Conservation (phyloP, 768 basidiomycete genomes). For the Lentinula sp. region DNA sequence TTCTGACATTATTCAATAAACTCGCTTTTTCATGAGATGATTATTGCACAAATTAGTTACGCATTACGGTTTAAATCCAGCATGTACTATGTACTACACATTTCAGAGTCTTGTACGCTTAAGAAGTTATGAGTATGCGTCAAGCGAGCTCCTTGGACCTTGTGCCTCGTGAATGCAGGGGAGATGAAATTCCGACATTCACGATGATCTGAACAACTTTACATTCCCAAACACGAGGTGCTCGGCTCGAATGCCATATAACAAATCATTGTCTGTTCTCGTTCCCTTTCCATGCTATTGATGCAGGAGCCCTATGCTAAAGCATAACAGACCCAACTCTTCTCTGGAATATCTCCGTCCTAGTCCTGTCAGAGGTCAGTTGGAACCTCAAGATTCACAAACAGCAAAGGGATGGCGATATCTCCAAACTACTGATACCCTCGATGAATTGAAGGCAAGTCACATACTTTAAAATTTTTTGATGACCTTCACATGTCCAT, state of each 20-base stretch:
- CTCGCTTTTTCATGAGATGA: too few species aligned
- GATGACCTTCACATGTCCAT: constrained; percentile 5
- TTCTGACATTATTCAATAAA: background rate
- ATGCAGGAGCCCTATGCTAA: constrained; percentile 11
- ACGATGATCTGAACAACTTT: constrained; percentile 1
- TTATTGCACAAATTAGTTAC: too few species aligned
- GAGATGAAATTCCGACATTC: background rate
- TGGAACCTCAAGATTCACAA: constrained; percentile 59
- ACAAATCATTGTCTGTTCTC: background rate
- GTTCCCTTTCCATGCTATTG: constrained; percentile 10
- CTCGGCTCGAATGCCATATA: background rate
- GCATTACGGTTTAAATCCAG: too few species aligned
- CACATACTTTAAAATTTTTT: background rate
- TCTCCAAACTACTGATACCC: constrained; percentile 72
- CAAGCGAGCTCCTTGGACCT: background rate
- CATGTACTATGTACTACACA: too few species aligned
- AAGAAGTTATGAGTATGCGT: too few species aligned
- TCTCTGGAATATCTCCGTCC: constrained; percentile 51
- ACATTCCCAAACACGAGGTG: constrained; percentile 5
- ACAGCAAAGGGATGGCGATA: constrained; percentile 60
- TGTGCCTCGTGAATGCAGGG: background rate
- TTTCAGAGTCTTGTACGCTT: too few species aligned
- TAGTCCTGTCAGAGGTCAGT: constrained; percentile 68
- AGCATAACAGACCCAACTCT: constrained; percentile 6
- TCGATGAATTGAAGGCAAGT: constrained; percentile 64